A percentile compares a stretch with the other conserved stretches of the same genome.
phyloP scores from a whole-genome alignment of 306 rosid genomes.

The Mucuna pruriens region DNA sequence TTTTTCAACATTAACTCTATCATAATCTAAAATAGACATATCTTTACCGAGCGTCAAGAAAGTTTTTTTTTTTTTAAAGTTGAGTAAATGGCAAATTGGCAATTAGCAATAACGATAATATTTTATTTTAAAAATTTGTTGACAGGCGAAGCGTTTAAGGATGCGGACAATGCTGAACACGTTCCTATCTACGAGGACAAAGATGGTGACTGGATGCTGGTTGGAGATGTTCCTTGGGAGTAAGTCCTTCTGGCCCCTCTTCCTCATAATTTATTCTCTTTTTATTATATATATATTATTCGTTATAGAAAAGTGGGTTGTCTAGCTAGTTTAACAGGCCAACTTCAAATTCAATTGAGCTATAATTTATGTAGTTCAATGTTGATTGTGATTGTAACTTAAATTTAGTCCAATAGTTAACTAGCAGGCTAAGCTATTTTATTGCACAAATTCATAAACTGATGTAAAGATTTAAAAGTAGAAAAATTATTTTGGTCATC shows the following conservation, averaged over 20 bases:
- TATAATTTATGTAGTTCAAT: neutral
- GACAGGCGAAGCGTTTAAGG: conserved; percentile 71
- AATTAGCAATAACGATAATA: neutral
- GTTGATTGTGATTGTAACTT: neutral
- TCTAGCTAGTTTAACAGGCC: neutral
- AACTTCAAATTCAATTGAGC: neutral
- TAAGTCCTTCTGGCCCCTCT: conserved; percentile 48
- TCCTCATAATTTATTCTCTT: neutral
- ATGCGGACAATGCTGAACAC: conserved; percentile 57
- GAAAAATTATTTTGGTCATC: too few species aligned
- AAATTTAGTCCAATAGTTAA: neutral
- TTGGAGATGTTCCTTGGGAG: conserved; percentile 28
- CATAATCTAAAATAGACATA: neutral
- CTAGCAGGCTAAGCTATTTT: neutral
- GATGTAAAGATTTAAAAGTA: too few species aligned
- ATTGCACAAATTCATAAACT: neutral
- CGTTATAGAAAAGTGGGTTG: neutral
- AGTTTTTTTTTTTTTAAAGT: too few species aligned
- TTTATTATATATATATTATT: neutral
- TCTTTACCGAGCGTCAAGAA: too few species aligned
- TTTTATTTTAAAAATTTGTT: neutral
- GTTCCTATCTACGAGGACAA: conserved; percentile 82
- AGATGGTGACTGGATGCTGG: conserved; percentile 57
- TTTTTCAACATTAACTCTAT: neutral
- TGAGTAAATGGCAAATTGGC: neutral